Evolutionary conservation across 1,284 basidiomycete genomes (phyloP).

Genomic region (Coniophora puteana): DNA sequence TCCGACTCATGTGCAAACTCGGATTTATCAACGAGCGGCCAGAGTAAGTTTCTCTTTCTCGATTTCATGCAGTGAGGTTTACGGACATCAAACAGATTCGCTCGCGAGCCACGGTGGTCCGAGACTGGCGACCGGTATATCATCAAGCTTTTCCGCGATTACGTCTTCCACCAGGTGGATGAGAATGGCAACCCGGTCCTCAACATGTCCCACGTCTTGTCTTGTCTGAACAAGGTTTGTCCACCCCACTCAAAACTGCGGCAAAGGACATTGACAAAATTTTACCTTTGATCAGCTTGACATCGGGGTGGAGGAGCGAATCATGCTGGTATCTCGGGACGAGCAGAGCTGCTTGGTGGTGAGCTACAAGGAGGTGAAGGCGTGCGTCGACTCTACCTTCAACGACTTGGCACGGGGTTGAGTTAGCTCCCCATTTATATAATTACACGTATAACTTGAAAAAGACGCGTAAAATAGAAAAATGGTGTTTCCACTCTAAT

Average conservation of each 20-base stretch:
- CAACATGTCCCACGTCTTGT: slow-evolving; percentile 88
- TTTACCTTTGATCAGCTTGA: slow-evolving; percentile 61
- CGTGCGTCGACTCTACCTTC: slow-evolving; percentile 82
- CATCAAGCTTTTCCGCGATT: slow-evolving; percentile 97
- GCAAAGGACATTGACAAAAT: too few relatives aligned
- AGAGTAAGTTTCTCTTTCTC: slow-evolving; percentile 58
- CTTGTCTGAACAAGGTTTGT: slow-evolving; percentile 84
- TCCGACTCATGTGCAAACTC: slow-evolving; percentile 90
- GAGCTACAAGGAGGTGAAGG: slow-evolving; percentile 89
- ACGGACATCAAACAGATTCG: slow-evolving; percentile 60
- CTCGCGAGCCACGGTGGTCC: slow-evolving; percentile 93
- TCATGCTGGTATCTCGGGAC: slow-evolving; percentile 93
- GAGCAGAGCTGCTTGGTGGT: slow-evolving; percentile 97
- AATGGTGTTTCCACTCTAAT: background rate
- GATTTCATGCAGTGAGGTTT: slow-evolving; percentile 2
- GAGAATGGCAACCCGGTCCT: slow-evolving; percentile 88
- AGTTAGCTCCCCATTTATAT: background rate
- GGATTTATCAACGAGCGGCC: slow-evolving; percentile 99
- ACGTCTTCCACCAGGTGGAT: slow-evolving; percentile 97
- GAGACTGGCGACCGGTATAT: slow-evolving; percentile 98
- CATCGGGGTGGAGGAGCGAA: slow-evolving; percentile 86
- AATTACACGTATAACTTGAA: background rate
- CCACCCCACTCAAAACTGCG: background rate
- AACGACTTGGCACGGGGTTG: slow-evolving; percentile 39
- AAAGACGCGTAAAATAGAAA: background rate